phyloP scores from a whole-genome alignment of 2,329 filamentous ascomycete genomes.

The Verticillium isaacii region DNA sequence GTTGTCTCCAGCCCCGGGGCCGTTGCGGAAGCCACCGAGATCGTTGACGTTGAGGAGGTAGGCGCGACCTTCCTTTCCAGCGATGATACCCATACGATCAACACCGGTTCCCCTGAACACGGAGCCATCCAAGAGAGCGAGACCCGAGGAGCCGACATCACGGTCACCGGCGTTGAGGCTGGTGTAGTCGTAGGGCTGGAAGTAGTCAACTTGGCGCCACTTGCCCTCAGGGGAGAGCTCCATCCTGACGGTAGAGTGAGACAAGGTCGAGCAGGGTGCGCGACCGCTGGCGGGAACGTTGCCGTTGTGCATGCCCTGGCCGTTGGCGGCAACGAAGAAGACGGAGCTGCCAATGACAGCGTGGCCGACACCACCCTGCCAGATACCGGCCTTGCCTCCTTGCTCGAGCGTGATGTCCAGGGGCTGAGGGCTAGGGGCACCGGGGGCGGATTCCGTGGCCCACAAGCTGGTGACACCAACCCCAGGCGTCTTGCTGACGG shows the following conservation, averaged over 20 bases:
- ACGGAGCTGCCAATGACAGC: constrained; percentile 21
- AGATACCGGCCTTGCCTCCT: constrained; percentile 30
- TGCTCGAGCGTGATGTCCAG: constrained; percentile 5
- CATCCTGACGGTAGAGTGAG: constrained; percentile 26
- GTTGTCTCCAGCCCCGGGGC: constrained; percentile 26
- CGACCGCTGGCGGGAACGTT: constrained; percentile 27
- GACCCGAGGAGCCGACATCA: constrained; percentile 31
- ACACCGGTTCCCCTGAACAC: constrained; percentile 28
- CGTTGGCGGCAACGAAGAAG: constrained; percentile 22
- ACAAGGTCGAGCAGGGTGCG: constrained; percentile 23
- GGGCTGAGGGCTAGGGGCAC: constrained; percentile 22
- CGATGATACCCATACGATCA: constrained; percentile 28
- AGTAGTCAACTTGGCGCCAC: constrained; percentile 27
- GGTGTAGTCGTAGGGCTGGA: constrained; percentile 34
- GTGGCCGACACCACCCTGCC: constrained; percentile 29
- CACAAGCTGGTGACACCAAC: constrained; percentile 23
- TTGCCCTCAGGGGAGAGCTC: constrained; percentile 17
- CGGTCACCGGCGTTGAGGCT: constrained; percentile 30
- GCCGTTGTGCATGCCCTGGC: constrained; percentile 25
- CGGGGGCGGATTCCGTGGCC: constrained; percentile 24
- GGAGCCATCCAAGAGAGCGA: constrained; percentile 26
- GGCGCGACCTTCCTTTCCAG: constrained; percentile 32
- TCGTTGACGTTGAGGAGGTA: constrained; percentile 35
- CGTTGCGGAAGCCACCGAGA: constrained; percentile 34
- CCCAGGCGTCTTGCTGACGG: constrained; percentile 23